These are phyloP conservation scores for Neonectria magnoliae DNA, from an alignment of 2,329 filamentous ascomycete species.

Conservation along the genomic window DNA sequence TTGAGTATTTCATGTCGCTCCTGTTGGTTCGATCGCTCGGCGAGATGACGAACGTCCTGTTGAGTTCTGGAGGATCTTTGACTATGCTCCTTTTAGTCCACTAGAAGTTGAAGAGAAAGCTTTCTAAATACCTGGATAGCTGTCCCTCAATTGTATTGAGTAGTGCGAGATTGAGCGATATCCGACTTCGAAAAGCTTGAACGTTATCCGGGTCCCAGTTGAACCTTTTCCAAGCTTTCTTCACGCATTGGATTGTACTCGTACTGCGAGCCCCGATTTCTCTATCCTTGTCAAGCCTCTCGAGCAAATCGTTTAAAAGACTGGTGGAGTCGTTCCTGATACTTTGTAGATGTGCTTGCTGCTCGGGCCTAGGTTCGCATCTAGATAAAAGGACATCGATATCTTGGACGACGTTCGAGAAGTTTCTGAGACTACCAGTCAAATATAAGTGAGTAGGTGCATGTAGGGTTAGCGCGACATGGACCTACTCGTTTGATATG, in stretches of 20 bases:
- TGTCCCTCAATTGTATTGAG: background rate
- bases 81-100: constrained; percentile 4
- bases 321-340: background rate
- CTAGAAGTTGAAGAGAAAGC: background rate
- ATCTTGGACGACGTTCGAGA: constrained; percentile 5
- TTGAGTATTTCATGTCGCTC: constrained; percentile 4
- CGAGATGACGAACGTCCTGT: background rate
- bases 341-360: background rate
- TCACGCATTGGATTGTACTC: background rate
- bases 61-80: constrained; percentile 8
- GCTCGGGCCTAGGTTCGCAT: background rate
- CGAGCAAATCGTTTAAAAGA: background rate
- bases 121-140: constrained; percentile 8
- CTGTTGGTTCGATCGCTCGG: constrained; percentile 11
- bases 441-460: background rate
- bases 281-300: constrained; percentile 1
- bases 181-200: constrained; percentile 4
- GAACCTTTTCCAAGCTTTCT: constrained; percentile 1
- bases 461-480: background rate
- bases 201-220: constrained; percentile 4
- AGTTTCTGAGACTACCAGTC: background rate
- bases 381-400: constrained; percentile 3
- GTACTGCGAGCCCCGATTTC: background rate
- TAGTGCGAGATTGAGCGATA: background rate
- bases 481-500: constrained; percentile 7